Evolutionary conservation across 176 grass and related monocot species (phyloP).

Genomic region (Musa schizocarpa): DNA sequence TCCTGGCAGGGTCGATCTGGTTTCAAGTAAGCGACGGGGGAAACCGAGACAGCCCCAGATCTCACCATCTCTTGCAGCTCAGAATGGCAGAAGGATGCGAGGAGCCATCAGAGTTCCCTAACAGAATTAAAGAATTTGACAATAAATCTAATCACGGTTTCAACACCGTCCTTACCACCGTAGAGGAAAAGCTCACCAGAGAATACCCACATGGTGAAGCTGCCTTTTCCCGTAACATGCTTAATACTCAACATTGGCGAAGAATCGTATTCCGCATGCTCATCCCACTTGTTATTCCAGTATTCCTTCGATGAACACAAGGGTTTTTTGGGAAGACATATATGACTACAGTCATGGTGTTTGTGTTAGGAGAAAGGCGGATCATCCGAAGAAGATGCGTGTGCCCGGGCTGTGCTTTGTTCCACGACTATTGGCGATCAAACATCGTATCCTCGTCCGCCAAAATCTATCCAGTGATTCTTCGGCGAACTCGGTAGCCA

Average conservation of each 20-base stretch:
- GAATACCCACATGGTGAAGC: slow-evolving; percentile 50
- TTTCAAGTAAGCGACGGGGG: no score
- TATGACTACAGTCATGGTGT: slow-evolving; percentile 12
- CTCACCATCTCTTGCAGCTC: no score
- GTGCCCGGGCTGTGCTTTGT: slow-evolving; percentile 44
- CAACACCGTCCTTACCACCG: no score
- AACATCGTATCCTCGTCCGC: slow-evolving; percentile 46
- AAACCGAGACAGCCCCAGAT: no score
- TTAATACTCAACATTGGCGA: slow-evolving; percentile 36
- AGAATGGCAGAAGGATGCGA: no score
- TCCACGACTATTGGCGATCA: slow-evolving; percentile 55
- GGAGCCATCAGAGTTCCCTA: no score
- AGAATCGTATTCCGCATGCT: slow-evolving; percentile 50
- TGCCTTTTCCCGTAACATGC: slow-evolving; percentile 28
- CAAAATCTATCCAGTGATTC: slow-evolving; percentile 51
- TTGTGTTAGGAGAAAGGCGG: slow-evolving; percentile 14
- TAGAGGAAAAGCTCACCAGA: slow-evolving; percentile 24
- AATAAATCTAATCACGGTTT: no score
- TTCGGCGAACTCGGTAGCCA: slow-evolving; percentile 51
- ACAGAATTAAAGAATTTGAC: no score
- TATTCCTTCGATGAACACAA: slow-evolving; percentile 27
- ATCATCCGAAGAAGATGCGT: slow-evolving; percentile 29
- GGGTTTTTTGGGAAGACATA: not conserved
- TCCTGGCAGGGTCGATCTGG: no score
- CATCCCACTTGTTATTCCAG: slow-evolving; percentile 59